Evolutionary conservation across 768 basidiomycete species (phyloP).

Genomic region (Chalciporus sphaerocephalus): DNA sequence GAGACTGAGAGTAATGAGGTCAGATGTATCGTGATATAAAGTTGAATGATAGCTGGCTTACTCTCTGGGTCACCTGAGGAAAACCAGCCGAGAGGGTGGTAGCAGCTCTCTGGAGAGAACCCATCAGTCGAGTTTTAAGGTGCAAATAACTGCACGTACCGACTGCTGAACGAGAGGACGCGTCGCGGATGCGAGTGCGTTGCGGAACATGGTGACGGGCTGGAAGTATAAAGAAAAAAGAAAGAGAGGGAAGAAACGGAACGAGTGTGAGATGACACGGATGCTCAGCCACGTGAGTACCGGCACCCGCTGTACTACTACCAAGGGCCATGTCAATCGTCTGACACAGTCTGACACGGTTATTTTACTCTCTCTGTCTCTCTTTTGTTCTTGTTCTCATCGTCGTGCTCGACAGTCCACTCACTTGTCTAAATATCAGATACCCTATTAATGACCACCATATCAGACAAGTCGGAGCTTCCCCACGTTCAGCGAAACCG

Average conservation of each 20-base stretch:
- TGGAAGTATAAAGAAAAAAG: slow-evolving; percentile 18
- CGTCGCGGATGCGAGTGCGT: slow-evolving; percentile 51
- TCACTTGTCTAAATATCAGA: neutral
- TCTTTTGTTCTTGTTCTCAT: neutral
- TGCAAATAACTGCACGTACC: slow-evolving; percentile 38
- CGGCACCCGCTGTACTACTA: neutral
- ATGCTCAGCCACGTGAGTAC: slow-evolving; percentile 8
- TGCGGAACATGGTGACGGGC: slow-evolving; percentile 54
- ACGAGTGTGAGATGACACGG: slow-evolving; percentile 6
- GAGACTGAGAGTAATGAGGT: slow-evolving; percentile 45
- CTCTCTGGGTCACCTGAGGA: slow-evolving; percentile 68
- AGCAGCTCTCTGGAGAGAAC: slow-evolving; percentile 57
- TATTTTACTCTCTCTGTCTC: neutral
- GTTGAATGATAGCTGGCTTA: slow-evolving; percentile 32
- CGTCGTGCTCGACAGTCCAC: neutral
- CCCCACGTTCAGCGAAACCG: slow-evolving; percentile 38
- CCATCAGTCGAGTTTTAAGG: slow-evolving; percentile 2
- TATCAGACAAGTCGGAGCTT: slow-evolving; percentile 31
- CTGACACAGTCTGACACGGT: too few relatives aligned
- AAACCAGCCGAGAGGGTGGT: slow-evolving; percentile 78
- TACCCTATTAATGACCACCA: slow-evolving; percentile 4
- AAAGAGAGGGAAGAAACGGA: slow-evolving; percentile 34
- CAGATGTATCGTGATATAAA: neutral
- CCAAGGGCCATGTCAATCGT: neutral
- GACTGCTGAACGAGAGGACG: slow-evolving; percentile 51